phyloP scores from a whole-genome alignment of 2,329 filamentous ascomycete genomes.

The Penicillium sp. region DNA sequence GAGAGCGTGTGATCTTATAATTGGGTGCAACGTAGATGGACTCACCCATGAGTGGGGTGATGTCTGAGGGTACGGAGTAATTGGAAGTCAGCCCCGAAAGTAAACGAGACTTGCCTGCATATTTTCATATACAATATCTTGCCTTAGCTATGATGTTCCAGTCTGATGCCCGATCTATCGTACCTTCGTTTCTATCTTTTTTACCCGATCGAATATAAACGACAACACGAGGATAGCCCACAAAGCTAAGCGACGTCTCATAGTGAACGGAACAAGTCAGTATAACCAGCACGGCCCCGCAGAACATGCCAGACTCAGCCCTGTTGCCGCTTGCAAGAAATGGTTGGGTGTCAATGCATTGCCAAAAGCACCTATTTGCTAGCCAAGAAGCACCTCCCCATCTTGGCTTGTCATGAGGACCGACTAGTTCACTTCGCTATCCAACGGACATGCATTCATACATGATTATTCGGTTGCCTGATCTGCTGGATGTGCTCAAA shows the following conservation, averaged over 20 bases:
- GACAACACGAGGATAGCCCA: neutral
- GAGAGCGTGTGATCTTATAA: too few species aligned
- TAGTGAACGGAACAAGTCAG: neutral
- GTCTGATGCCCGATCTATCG: too few species aligned
- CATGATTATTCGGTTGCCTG: neutral
- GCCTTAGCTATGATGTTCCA: too few species aligned
- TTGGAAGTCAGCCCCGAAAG: too few species aligned
- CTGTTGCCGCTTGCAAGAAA: neutral
- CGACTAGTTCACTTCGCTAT: neutral
- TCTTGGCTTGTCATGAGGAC: neutral
- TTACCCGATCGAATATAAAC: too few species aligned
- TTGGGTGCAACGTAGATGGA: too few species aligned
- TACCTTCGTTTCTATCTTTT: too few species aligned
- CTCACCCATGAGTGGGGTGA: too few species aligned
- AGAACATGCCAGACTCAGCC: neutral
- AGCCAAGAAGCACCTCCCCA: neutral
- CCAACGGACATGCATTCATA: neutral
- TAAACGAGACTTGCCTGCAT: too few species aligned
- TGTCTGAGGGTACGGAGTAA: too few species aligned
- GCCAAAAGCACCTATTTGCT: slow-evolving; percentile 1
- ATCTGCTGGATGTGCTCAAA: neutral
- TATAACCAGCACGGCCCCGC: neutral
- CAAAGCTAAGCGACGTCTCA: neutral
- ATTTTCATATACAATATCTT: too few species aligned
- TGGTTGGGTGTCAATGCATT: slow-evolving; percentile 8